These are phyloP conservation scores for Spiromastix sp. DNA, from an alignment of 2,329 filamentous ascomycete species.

Conservation along the genomic window DNA sequence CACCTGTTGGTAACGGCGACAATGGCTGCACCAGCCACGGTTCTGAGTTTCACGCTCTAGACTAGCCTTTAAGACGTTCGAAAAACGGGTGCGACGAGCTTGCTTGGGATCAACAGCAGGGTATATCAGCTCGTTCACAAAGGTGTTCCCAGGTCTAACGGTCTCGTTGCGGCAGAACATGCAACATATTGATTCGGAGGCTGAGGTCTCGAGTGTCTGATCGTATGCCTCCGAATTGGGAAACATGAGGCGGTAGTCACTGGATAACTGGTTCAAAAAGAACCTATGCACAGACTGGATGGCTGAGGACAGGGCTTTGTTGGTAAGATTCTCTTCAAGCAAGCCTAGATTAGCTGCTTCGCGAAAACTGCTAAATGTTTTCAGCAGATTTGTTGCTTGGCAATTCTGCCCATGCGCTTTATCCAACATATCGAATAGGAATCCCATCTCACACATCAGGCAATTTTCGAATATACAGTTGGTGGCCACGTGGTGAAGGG, in stretches of 20 bases:
- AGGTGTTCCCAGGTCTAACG: constrained; percentile 64
- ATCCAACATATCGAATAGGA: constrained; percentile 94
- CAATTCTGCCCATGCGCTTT: constrained; percentile 91
- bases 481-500: constrained; percentile 79
- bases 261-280: constrained; percentile 66
- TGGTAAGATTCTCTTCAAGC: constrained; percentile 71
- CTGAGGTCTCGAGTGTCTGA: constrained; percentile 43
- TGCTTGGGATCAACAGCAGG: constrained; percentile 48
- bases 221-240: constrained; percentile 58
- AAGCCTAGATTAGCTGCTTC: constrained; percentile 69
- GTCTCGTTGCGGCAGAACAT: constrained; percentile 82
- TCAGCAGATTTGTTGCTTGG: constrained; percentile 89
- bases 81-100: constrained; percentile 52
- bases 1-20: constrained; percentile 81
- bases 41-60: constrained; percentile 83
- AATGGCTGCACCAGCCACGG: constrained; percentile 86
- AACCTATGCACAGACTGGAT: constrained; percentile 81
- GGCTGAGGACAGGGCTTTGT: constrained; percentile 65
- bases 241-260: constrained; percentile 62
- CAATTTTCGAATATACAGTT: constrained; percentile 75
- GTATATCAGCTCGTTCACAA: constrained; percentile 80
- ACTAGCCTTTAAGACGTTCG: constrained; percentile 82
- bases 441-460: constrained; percentile 86
- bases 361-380: constrained; percentile 73
- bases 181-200: constrained; percentile 57